A percentile compares a stretch with the other conserved stretches of the same genome.
These are phyloP conservation scores for Suillus fuscotomentosus DNA, from an alignment of 768 basidiomycete species.

Conservation along the genomic window DNA sequence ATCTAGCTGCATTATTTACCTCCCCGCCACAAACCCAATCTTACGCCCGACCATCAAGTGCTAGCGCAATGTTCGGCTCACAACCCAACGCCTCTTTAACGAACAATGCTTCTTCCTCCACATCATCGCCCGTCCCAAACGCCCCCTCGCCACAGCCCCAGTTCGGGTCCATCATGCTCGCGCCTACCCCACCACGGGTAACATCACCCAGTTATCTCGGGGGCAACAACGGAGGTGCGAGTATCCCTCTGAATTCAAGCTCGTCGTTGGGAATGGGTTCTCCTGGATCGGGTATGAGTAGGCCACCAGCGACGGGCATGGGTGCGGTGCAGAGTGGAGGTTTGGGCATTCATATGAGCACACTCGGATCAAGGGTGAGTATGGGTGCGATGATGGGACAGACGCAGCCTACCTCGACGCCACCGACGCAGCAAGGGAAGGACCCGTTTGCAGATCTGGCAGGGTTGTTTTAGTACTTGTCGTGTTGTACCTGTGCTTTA, in stretches of 20 bases:
- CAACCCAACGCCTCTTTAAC: conserved; percentile 21
- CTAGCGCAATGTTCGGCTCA: conserved; percentile 2
- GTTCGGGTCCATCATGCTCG: conserved; percentile 42
- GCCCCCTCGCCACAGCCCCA: conserved; percentile 19
- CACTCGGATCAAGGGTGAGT: conserved; percentile 5
- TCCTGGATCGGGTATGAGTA: conserved; percentile 8
- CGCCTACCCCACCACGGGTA: conserved; percentile 31
- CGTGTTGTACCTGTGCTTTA: conserved; percentile 1
- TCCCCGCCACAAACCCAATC: conserved; percentile 10
- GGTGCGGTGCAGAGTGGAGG: neutral
- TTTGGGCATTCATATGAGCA: neutral
- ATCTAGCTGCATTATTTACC: conserved; percentile 63
- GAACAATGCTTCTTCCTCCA: conserved; percentile 29
- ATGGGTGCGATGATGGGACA: conserved; percentile 12
- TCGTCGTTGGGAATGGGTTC: conserved; percentile 13
- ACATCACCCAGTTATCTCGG: conserved; percentile 22
- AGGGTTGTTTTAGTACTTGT: conserved; percentile 59
- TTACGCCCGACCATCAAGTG: neutral
- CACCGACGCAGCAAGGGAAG: conserved; percentile 44
- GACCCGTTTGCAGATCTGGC: conserved; percentile 86
- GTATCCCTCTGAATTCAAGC: conserved; percentile 7
- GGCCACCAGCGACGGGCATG: conserved; percentile 5
- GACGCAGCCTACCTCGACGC: conserved; percentile 23
- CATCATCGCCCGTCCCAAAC: conserved; percentile 16
- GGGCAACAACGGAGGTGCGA: conserved; percentile 13